Conservation (phyloP, 257 asterid genomes). For the Penstemon eatonii region DNA sequence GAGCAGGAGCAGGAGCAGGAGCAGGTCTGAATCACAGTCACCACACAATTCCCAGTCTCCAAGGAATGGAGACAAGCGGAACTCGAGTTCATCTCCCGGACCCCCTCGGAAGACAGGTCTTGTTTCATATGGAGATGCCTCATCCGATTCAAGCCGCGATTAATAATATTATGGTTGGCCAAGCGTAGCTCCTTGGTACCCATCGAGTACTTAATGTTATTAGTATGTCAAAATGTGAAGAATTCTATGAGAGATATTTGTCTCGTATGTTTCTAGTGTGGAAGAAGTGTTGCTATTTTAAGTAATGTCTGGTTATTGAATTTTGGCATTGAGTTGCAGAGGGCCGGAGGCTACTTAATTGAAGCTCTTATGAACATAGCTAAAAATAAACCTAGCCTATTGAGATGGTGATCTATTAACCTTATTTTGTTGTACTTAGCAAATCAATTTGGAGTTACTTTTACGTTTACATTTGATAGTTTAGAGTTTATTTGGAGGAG, state of each 20-base stretch:
- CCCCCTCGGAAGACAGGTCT: constrained; percentile 66
- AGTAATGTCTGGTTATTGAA: neutral
- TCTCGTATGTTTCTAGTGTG: constrained; percentile 10
- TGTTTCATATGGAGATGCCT: constrained; percentile 78
- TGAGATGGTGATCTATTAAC: no score
- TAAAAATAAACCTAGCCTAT: no score
- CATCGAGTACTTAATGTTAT: neutral
- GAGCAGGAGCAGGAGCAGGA: constrained; percentile 61
- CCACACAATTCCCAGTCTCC: constrained; percentile 48
- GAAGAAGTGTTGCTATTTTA: constrained; percentile 20
- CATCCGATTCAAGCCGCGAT: constrained; percentile 62
- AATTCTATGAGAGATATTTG: neutral
- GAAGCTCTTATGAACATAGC: no score
- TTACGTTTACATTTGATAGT: no score
- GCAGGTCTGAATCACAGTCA: constrained; percentile 39
- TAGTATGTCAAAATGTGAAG: constrained; percentile 23
- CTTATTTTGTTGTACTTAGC: no score
- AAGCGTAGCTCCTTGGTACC: neutral
- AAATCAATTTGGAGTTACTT: no score
- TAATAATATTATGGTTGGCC: constrained; percentile 8
- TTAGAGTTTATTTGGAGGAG: no score
- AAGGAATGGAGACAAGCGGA: constrained; percentile 41
- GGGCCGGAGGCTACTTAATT: no score
- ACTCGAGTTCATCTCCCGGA: constrained; percentile 61
- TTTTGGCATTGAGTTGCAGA: no score